Conservation (phyloP, 2,329 filamentous ascomycete genomes). For the Daldinia sp. region DNA sequence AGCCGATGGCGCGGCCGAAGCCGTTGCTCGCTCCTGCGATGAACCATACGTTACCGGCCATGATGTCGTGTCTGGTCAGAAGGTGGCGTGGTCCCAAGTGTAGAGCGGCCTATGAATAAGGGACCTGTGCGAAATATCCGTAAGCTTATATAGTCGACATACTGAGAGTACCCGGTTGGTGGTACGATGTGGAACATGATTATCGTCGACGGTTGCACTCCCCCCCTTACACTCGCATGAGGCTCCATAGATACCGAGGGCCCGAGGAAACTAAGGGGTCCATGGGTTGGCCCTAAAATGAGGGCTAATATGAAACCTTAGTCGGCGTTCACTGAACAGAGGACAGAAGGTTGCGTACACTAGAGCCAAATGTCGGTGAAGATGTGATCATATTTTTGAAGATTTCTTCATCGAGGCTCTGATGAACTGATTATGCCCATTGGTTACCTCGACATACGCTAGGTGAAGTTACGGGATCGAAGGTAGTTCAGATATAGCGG, state of each 20-base stretch:
- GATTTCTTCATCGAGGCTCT: background rate
- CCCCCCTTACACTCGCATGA: background rate
- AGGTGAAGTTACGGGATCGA: background rate
- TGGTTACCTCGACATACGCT: background rate
- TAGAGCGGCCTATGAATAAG: background rate
- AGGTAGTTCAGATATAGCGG: background rate
- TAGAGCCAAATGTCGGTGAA: background rate
- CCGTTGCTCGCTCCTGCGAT: slow-evolving; percentile 65
- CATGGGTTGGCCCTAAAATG: background rate
- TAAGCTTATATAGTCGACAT: background rate
- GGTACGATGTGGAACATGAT: background rate
- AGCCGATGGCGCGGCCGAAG: slow-evolving; percentile 61
- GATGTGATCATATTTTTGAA: background rate
- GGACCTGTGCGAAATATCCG: background rate
- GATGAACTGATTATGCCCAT: background rate
- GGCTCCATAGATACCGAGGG: background rate
- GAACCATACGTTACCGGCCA: slow-evolving; percentile 60
- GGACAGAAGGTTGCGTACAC: background rate
- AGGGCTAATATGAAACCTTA: background rate
- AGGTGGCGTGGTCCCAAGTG: background rate
- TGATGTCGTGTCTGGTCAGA: slow-evolving; percentile 22
- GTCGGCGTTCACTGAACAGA: background rate
- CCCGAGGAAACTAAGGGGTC: background rate
- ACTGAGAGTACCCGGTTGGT: background rate
- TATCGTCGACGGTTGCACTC: background rate